Base-by-base conservation (phyloP, 2,329 filamentous ascomycete species). In the Fusarium globosum region DNA sequence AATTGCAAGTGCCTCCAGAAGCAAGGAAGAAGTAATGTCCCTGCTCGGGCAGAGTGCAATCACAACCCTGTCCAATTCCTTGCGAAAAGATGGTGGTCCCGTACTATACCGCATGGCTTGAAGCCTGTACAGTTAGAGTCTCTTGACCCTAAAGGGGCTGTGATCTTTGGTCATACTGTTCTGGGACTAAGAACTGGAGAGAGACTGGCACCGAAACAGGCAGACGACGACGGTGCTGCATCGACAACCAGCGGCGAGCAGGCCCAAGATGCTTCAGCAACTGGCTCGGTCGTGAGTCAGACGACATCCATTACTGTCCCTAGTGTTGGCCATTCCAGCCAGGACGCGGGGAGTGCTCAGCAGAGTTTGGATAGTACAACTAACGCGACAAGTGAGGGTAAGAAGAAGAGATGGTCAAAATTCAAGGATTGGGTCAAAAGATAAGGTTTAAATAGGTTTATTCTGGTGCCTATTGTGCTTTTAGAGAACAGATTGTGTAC, bases 61-160 rank as follows among this genome's bases (percentile, higher is more conserved):
- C 42, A 58, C 6, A 58, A 26, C 18, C 70, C 70, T 4, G 65
- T 72, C 4, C 70, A 72, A 2, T 62, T 72, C 7, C 51, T 72
- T 15, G 18, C 52, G 7, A 72, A 53, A 2, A 72, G 12, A 36
- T 72, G 60, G 39, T 69, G 70, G 70, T 35, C 56, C 2, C 56
- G 46, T 21, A 39, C 45, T 7, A 6, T 55, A 28, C 62, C 56
- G 3, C 39, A 61, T 2, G 61, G 56, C 2, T 23, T 49, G 16
- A 58, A 41, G 12, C 51, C 51, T 21, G 61, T 71, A 0, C 18
- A 41, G 0, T 33, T 67, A 3, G 21, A 30, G 1, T 14, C 42
- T 1, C 66, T 71, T 26, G 49, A 65, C 1, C 2, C 20, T 3
- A 14, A n/a, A 30, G 67, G 56, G 5, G 61, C 67, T 4, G 56